Base-by-base conservation (phyloP, 129 eudicot genomes). In the Lactuca saligna region DNA sequence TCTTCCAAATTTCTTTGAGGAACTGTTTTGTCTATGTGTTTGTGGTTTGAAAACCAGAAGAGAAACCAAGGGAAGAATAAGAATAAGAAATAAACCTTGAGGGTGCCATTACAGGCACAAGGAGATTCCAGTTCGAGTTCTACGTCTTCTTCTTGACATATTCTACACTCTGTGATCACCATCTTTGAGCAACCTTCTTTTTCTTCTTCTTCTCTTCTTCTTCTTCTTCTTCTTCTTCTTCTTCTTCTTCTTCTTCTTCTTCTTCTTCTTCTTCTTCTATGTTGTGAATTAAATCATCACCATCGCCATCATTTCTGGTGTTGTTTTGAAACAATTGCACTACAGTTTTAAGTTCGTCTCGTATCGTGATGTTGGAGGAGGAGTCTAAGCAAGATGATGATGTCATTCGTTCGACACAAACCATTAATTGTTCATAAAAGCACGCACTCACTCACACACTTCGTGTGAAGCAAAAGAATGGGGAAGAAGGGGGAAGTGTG, bases 51-150 rank as follows among this genome's bases (percentile, higher is more conserved):
- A n/a, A n/a, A n/a, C n/a, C n/a, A n/a, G n/a, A n/a, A n/a, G n/a
- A n/a, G n/a, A 6, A 44, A 32, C 29, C 20, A 11, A 35, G 2
- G 1, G 7, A 63, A 38, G 37, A 65, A 44, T 3, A 48, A 17
- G 13, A 5, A 46, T 9, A 0, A 8, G 63, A 86, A 50, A 12
- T 0, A 13, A 54, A 86, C 96, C 94, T 90, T 90, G 65, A 87
- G 88, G 61, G 91, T 87, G 71, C 97, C 97, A 82, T 81, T 90
- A 69, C 95, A 90, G 68, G 91, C 90, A 82, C 97, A 90, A 72
- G 91, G 97, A 50, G 87, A 82, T 50, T 90, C 97, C 84, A 90
- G 71, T 5, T 79, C 68, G n/a, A 75, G 79, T 42, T 82, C 85
- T 4, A 78, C 88, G 68, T 90, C 95, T 74, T 90, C 97, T 60